Base-by-base conservation (phyloP, 2,329 filamentous ascomycete genomes). In the Pseudogymnoascus sp. region DNA sequence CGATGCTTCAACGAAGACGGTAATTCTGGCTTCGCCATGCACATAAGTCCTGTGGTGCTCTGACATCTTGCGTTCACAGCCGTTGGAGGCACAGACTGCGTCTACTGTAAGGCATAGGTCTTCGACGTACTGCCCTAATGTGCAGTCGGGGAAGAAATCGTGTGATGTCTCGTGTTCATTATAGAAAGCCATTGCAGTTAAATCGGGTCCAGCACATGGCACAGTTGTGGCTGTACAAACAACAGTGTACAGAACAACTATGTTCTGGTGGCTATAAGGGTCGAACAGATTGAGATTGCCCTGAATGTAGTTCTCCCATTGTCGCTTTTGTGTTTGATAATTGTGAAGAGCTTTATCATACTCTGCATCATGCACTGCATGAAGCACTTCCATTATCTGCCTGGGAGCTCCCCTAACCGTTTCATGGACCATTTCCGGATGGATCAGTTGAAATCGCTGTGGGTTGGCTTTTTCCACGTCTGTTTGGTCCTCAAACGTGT, bases 31-130 rank as follows among this genome's bases (percentile, higher is more conserved):
- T 73, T 96, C 90, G 29, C 95, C 96, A 70, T 99, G 95, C 0
- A 99, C 96, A 71, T 99, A 99, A 44, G 96, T 96, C 63, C 93
- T 86, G 73, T 97, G 93, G 74, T 99, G 95, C 70, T 97, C 90
- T 62, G 87, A 84, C 89, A 97, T 92, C 68, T 86, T 89, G 66
- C 89, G 87, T 68, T 93, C 91, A 73, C 96, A 99, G 6, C 89
- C 89, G 69, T 92, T 92, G 10, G 88, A 86, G 50, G 86, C 86
- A 74, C 95, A 99, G 1, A 88, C 80, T n/a, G 86, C 84, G 66
- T 89, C 85, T 29, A 91, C 90, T 65, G 84, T 84, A 59, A 88
- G 82, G 70, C 91, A 96, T 14, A 97, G 77, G 69, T 96, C 91
- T 74, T 97, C 93, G 4, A 99, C 88, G 73, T 96, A 99, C 73